phyloP scores from a whole-genome alignment of 2,329 filamentous ascomycete genomes.

The Venturia pyrina region DNA sequence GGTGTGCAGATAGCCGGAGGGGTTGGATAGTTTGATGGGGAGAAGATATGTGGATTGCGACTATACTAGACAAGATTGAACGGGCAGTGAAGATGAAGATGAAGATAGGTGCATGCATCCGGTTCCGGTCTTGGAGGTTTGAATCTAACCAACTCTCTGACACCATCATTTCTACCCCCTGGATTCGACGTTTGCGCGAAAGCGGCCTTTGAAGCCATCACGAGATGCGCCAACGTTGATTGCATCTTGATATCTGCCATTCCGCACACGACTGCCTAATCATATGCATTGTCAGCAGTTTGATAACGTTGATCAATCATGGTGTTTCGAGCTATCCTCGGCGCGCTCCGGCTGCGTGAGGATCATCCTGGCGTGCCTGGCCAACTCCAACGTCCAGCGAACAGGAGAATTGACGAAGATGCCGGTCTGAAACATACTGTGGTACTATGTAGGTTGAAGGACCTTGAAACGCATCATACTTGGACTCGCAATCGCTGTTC shows the following conservation, averaged over 20 bases:
- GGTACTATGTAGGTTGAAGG: too few relatives aligned
- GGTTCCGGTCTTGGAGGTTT: background rate
- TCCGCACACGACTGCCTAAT: background rate
- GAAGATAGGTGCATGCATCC: background rate
- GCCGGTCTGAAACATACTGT: background rate
- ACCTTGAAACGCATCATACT: background rate
- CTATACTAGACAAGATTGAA: background rate
- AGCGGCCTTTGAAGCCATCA: background rate
- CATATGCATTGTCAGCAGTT: background rate
- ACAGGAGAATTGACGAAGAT: background rate
- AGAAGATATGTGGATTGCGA: background rate
- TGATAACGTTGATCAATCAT: background rate
- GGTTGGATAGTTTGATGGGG: background rate
- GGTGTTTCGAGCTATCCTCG: background rate
- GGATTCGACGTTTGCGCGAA: background rate
- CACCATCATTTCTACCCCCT: background rate
- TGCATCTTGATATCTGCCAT: background rate
- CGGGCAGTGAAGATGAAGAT: background rate
- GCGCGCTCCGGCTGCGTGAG: background rate
- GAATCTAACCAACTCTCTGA: too few relatives aligned
- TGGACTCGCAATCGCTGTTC: too few relatives aligned
- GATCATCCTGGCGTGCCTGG: constrained; percentile 6
- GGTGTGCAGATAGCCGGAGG: background rate
- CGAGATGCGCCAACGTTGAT: background rate
- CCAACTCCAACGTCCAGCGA: background rate